A percentile compares a stretch with the other conserved stretches of the same genome.
Conservation (phyloP, 768 basidiomycete species). For the Leccinum longicurvipes region DNA sequence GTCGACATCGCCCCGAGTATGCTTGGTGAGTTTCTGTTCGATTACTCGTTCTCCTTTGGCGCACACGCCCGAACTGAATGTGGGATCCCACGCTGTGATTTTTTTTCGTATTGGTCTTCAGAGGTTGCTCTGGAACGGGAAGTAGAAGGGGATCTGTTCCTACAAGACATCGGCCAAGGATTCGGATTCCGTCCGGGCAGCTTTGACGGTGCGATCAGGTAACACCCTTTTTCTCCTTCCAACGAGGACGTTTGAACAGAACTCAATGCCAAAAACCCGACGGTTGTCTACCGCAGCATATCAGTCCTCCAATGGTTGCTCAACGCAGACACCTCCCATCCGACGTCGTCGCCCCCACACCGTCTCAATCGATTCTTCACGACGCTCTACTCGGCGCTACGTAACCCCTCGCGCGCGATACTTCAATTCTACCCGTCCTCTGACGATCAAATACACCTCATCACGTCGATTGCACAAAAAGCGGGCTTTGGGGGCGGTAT, state of each 20-base stretch:
- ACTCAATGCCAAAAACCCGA: background rate
- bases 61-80: background rate
- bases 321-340: slow-evolving; percentile 91
- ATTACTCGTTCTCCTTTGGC: no score
- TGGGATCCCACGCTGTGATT: background rate
- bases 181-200: slow-evolving; percentile 95
- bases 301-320: slow-evolving; percentile 99
- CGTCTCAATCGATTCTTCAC: slow-evolving; percentile 88
- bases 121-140: slow-evolving; percentile 96
- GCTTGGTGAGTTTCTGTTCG: slow-evolving; percentile 64
- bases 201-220: slow-evolving; percentile 98
- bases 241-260: background rate
- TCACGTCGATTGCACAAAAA: slow-evolving; percentile 87
- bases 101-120: background rate
- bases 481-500: slow-evolving; percentile 97
- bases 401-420: slow-evolving; percentile 81
- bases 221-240: slow-evolving; percentile 3
- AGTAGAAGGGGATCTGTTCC: slow-evolving; percentile 92
- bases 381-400: slow-evolving; percentile 81
- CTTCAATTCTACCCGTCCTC: slow-evolving; percentile 96
- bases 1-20: slow-evolving; percentile 95
- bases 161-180: slow-evolving; percentile 98
- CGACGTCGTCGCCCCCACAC: slow-evolving; percentile 85
- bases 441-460: slow-evolving; percentile 95
- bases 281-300: slow-evolving; percentile 52